These are phyloP conservation scores for Wallacemonas rigidus DNA, from an alignment of 208 protist species.

Conservation along the genomic window DNA sequence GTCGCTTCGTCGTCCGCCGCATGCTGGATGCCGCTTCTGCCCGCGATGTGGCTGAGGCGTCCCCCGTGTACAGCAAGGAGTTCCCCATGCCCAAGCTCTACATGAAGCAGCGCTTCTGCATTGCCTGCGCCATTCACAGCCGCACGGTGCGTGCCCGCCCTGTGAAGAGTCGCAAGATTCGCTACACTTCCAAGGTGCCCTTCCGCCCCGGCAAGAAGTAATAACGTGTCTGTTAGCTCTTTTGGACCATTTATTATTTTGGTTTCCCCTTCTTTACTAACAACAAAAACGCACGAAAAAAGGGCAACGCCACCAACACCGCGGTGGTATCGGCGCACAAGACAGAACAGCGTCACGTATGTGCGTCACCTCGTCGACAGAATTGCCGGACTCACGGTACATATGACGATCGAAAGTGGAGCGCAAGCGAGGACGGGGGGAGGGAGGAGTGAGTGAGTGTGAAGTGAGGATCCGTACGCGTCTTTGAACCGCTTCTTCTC, in stretches of 20 bases:
- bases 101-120: slow-evolving; percentile 99
- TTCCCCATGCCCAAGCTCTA: slow-evolving; percentile 99
- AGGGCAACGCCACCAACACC: slow-evolving; percentile 1
- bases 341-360: too few species aligned
- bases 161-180: slow-evolving; percentile 79
- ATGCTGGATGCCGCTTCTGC: slow-evolving; percentile 98
- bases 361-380: too few species aligned
- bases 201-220: slow-evolving; percentile 66
- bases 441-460: too few species aligned
- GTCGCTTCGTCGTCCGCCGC: slow-evolving; percentile 98
- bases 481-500: too few species aligned
- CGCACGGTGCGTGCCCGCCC: slow-evolving; percentile 95
- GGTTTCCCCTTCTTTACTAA: slow-evolving; percentile 13
- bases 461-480: too few species aligned
- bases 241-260: slow-evolving; percentile 23
- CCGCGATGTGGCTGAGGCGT: slow-evolving; percentile 97
- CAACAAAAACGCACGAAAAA: slow-evolving; percentile 20
- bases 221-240: slow-evolving; percentile 19
- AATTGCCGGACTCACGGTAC: too few species aligned
- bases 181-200: slow-evolving; percentile 84
- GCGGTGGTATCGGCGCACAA: too few species aligned
- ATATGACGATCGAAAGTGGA: too few species aligned
- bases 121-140: slow-evolving; percentile 99
- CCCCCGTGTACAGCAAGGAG: slow-evolving; percentile 89
- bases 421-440: too few species aligned